Evolutionary conservation across 148 eudicot genomes (phyloP).

Genomic region (Gaultheria prostrata): DNA sequence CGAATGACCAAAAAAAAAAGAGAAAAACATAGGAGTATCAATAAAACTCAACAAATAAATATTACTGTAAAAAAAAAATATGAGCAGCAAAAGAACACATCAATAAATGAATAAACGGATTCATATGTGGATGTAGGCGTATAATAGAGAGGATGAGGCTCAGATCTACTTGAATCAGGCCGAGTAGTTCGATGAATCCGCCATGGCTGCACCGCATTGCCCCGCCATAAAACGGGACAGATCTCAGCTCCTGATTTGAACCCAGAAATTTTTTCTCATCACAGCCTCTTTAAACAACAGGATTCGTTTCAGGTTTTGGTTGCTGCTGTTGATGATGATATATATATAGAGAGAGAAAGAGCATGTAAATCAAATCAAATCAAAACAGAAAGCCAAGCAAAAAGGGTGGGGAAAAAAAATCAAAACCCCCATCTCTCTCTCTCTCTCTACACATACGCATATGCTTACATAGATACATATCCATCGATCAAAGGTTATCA

Average conservation of each 20-base stretch:
- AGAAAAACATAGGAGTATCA: too few relatives aligned
- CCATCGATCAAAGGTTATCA: not conserved
- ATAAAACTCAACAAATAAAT: too few relatives aligned
- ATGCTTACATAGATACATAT: not conserved
- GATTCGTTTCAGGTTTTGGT: not conserved
- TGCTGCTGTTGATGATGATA: not conserved
- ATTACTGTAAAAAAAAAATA: too few relatives aligned
- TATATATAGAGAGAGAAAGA: too few relatives aligned
- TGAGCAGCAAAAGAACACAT: not conserved
- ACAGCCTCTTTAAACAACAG: not conserved
- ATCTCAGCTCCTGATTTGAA: not conserved
- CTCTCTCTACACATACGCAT: not conserved
- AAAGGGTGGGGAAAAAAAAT: not conserved
- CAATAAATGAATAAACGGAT: not conserved
- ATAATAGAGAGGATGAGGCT: not conserved
- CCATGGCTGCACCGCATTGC: slow-evolving; percentile 2
- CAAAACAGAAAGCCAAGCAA: not conserved
- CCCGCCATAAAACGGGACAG: not conserved
- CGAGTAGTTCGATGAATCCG: not conserved
- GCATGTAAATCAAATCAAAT: not conserved
- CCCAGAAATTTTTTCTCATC: not conserved
- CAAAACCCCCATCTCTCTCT: not conserved
- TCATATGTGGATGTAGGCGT: not conserved
- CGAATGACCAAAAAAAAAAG: too few relatives aligned
- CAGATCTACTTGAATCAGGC: not conserved